These are phyloP conservation scores for Dioszegia crocea DNA, from an alignment of 768 basidiomycete species.

Conservation along the genomic window DNA sequence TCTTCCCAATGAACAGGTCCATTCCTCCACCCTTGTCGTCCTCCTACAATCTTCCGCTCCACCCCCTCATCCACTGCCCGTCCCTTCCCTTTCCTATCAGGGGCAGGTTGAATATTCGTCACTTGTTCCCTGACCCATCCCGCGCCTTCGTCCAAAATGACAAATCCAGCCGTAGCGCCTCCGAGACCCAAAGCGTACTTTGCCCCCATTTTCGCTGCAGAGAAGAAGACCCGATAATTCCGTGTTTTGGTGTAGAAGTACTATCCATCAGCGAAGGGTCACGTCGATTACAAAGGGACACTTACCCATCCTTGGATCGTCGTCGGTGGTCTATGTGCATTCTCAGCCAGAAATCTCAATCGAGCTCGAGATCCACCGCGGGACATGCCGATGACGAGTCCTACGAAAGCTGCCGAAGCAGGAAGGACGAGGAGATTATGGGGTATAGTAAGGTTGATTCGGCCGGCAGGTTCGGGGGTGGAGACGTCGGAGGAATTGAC, in stretches of 20 bases:
- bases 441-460: conserved; percentile 31
- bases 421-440: conserved; percentile 38
- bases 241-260: conserved; percentile 50
- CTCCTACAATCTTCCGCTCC: background rate
- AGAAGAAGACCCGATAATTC: conserved; percentile 45
- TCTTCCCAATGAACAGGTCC: conserved; percentile 35
- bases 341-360: conserved; percentile 48
- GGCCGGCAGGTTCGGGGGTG: background rate
- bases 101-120: background rate
- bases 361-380: conserved; percentile 43
- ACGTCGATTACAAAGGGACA: background rate
- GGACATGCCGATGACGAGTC: conserved; percentile 41
- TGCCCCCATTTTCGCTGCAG: conserved; percentile 30
- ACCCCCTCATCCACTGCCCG: background rate
- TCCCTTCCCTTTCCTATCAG: conserved; percentile 7
- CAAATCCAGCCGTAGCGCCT: conserved; percentile 34
- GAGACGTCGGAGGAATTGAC: background rate
- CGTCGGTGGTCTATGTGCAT: conserved; percentile 46
- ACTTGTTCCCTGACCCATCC: conserved; percentile 30
- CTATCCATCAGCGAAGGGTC: conserved; percentile 8
- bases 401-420: conserved; percentile 37
- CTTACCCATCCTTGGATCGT: conserved; percentile 49
- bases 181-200: conserved; percentile 40
- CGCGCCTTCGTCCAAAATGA: conserved; percentile 38
- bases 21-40: conserved; percentile 27